These are phyloP conservation scores for Naganishia randhawae DNA, from an alignment of 768 basidiomycete species.

Conservation along the genomic window DNA sequence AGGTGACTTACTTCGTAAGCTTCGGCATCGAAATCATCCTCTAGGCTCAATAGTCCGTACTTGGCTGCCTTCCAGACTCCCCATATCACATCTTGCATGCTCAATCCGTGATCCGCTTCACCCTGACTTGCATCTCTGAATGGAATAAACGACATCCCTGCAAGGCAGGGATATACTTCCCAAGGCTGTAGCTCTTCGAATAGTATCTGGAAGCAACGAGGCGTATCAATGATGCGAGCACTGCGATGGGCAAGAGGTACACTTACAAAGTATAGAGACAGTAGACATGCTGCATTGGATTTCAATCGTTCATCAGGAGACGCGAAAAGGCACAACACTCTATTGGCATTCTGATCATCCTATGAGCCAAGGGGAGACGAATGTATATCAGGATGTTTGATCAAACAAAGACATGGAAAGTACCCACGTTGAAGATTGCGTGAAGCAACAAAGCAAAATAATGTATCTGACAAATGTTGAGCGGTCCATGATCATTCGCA, in stretches of 20 bases:
- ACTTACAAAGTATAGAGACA: constrained; percentile 86
- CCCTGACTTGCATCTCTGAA: constrained; percentile 95
- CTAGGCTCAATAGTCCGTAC: constrained; percentile 48
- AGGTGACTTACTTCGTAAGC: constrained; percentile 27
- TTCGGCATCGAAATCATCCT: constrained; percentile 59
- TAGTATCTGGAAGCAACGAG: constrained; percentile 63
- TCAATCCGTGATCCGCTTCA: constrained; percentile 85
- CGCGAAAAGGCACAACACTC: constrained; percentile 63
- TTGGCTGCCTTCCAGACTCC: constrained; percentile 69
- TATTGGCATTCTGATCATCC: constrained; percentile 5
- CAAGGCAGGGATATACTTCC: constrained; percentile 91
- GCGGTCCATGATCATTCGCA: constrained; percentile 42
- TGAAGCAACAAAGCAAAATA: constrained; percentile 17
- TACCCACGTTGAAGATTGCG: constrained; percentile 19
- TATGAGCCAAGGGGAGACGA: neutral
- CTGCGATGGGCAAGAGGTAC: neutral
- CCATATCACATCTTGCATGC: constrained; percentile 84
- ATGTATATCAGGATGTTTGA: neutral
- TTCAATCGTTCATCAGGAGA: constrained; percentile 54
- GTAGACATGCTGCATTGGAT: constrained; percentile 89
- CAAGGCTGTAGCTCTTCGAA: constrained; percentile 57
- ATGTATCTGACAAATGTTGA: constrained; percentile 40
- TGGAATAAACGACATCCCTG: constrained; percentile 70
- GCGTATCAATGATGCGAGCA: neutral
- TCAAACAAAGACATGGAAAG: neutral